Base-by-base conservation (phyloP, 1,284 basidiomycete genomes). In the Ganoderma meredithae region DNA sequence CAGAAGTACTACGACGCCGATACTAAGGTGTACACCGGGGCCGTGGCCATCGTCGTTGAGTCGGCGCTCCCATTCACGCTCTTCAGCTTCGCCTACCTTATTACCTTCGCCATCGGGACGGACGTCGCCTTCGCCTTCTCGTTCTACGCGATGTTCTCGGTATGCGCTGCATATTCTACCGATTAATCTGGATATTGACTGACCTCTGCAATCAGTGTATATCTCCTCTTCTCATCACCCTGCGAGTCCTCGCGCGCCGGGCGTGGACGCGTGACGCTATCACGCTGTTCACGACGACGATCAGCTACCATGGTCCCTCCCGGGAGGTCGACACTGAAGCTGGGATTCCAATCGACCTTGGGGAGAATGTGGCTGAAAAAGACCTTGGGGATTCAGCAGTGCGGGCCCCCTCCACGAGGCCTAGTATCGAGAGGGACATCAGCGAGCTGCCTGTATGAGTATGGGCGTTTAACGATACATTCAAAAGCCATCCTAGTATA, bases 161-260 rank as follows among this genome's bases (percentile, higher is more conserved):
- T 73, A 55, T 19, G 69, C 56, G 3, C 25, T 41, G 33, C 39
- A n/a, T 12, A 22, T n/a, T 36, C 19, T 47, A 36, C 22, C 0
- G 6, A 12, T 40, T 33, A 25, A 1, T 27, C 4, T 13, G 47
- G 10, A 25, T 52, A 3, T n/a, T 13, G 17, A 36, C 43, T 55
- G 3, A 31, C 15, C 22, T 36, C n/a, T 15, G 10, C 4, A 7
- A 17, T 1, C 65, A 80, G 79, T 75, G 70, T 39, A 68, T 81
- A 1, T 76, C 78, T 0, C 80, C 79, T 1, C 75, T 79, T 49
- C 73, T 80, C 22, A 80, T 81, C 63, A 78, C 78, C n/a, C 69
- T 78, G 8, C 76, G 80, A 1, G 73, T 80, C 5, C 75, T 79
- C 5, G 75, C 76, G 68, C 76, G 78, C 17, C 62, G 67, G 4